Base-by-base conservation (phyloP, 2,329 filamentous ascomycete genomes). In the Scopulariopsis brevicaulis region DNA sequence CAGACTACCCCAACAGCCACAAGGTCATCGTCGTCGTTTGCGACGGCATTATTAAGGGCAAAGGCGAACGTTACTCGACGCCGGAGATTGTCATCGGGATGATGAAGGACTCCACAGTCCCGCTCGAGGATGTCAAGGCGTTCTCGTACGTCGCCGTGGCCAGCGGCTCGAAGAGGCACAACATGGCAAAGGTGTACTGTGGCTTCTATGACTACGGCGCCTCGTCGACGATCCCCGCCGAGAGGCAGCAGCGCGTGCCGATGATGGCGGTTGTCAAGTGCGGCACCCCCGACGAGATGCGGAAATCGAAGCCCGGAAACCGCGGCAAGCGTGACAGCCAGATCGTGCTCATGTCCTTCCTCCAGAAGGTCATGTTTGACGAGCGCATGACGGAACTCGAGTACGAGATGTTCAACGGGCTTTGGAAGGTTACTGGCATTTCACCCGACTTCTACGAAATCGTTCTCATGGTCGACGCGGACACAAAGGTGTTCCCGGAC, bases 331-430 rank as follows among this genome's bases (percentile, higher is more conserved):
- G 94, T 70, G 94, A 99, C 79, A 96, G 90, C 77, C 94, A 99
- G 72, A 96, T 99, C 68, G 94, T 99, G 65, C 81, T 99, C 64
- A 99, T 99, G 94, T 96, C 92, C 5, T 99, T 99, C 80, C 77
- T 99, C 64, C 94, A 99, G 70, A 99, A 99, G 77, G 94, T 99
- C 68, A 99, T 99, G 94, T 99, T 99, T 67, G 94, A 99, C 70
- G 95, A 99, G 74, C 89, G 94, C 61, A 99, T 99, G 94, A 99
- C 95, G 20, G 93, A 99, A 72, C 86, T 99, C 56, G 94, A 99
- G 71, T 99, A 91, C 68, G 94, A 99, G 70, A 97, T 99, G 89
- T 99, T 99, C 78, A 99, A 97, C 70, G 94, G 94, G 57, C 80
- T 99, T 62, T 99, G 93, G 92, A 96, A 96, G 72, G 90, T 99